phyloP scores from a whole-genome alignment of 1,139 yeast species.

The Arxiozyma heterogenica region DNA sequence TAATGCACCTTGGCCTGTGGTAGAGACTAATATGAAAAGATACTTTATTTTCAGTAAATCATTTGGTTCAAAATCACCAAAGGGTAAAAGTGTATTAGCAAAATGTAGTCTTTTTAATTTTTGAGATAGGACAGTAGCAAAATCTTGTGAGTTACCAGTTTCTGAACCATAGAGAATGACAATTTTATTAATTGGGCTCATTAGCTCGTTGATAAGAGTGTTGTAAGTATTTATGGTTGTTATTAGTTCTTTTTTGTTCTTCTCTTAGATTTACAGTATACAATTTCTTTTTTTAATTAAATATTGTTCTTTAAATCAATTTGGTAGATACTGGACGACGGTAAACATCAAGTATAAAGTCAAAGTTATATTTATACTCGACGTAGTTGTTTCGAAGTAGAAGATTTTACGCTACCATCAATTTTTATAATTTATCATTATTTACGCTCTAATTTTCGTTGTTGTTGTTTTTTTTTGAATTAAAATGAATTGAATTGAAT shows the following conservation, averaged over 20 bases:
- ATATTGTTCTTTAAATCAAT: too few species aligned
- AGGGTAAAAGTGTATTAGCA: constrained; percentile 41
- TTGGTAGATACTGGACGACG: too few species aligned
- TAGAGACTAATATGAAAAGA: constrained; percentile 67
- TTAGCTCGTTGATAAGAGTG: background rate
- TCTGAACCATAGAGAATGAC: constrained; percentile 83
- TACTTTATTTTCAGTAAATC: constrained; percentile 41
- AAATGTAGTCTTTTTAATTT: constrained; percentile 50
- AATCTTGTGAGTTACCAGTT: constrained; percentile 87
- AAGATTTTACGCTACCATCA: background rate
- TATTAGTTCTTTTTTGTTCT: background rate
- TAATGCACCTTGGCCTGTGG: constrained; percentile 93
- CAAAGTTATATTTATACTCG: too few species aligned
- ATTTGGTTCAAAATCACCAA: constrained; percentile 57
- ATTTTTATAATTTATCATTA: background rate
- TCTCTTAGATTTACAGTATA: background rate
- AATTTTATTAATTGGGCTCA: constrained; percentile 27
- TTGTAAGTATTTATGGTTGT: background rate
- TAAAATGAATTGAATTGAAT: background rate
- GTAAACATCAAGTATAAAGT: too few species aligned
- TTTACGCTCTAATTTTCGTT: background rate
- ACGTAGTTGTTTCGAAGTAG: background rate
- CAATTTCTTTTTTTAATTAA: too few species aligned
- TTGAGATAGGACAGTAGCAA: constrained; percentile 56
- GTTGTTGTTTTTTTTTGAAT: background rate